Base-by-base conservation (phyloP, 495 filamentous ascomycete species). In the Viridothelium virens region DNA sequence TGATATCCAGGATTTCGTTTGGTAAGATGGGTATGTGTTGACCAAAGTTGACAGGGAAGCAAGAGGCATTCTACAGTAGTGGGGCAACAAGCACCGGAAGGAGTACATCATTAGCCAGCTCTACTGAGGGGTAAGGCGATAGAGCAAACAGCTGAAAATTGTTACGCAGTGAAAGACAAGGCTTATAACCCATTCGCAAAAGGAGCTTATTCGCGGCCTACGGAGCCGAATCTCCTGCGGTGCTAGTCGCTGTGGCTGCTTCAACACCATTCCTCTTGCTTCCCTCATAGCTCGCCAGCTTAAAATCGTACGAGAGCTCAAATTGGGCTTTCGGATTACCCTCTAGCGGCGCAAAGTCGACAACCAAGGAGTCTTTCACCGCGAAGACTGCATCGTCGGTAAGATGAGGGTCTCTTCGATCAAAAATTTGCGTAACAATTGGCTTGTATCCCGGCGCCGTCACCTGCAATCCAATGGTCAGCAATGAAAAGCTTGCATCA, bases 361-460 rank as follows among this genome's bases (percentile, higher is more conserved):
- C 86, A 48, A 90, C 70, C 68, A 92, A 75, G 31, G 84, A 86
- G 67, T 91, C 84, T 79, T 91, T 92, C 44, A 90, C 87, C 0
- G 89, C 89, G 70, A 91, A 92, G 5, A 89, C 89, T 0, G 84
- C 78, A 75, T 92, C 89, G 53, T 91, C 80, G 33, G 72, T 72
- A 31, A 89, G 76, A 67, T 90, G 83, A 67, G 81, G 74, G 68
- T 87, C 87, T 36, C 83, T 79, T 65, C 80, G 72, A 70, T 92
- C 89, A 71, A 91, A 91, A 56, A 91, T 80, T 74, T 92, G 89
- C 14, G 89, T 91, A 0, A 84, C 85, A 67, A 92, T 75, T 9
- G 86, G 75, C 65, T 85, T 85, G 73, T 85, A 83, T 25, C 77
- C 79, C 74, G 68, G 78, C 69, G 82, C 85, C 2, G 66, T 68